Evolutionary conservation across 768 basidiomycete species (phyloP).

Genomic region (Tulasnella sp.): DNA sequence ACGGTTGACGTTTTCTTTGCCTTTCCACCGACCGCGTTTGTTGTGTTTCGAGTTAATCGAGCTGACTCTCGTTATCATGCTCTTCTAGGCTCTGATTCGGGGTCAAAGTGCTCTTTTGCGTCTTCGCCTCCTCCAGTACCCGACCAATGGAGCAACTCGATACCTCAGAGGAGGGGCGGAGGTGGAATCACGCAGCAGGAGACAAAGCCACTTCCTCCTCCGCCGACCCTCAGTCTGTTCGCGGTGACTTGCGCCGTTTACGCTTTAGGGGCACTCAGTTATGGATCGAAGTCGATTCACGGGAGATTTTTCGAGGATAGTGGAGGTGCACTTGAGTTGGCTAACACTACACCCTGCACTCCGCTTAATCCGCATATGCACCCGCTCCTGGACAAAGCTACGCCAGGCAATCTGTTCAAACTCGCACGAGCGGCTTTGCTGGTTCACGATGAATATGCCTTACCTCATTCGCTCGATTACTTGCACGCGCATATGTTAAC

Average conservation of each 20-base stretch:
- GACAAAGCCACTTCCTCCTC: conserved; percentile 7
- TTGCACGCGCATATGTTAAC: conserved; percentile 12
- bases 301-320: neutral
- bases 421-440: neutral
- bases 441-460: neutral
- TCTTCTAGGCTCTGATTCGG: neutral
- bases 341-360: no score
- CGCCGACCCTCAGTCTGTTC: conserved; percentile 52
- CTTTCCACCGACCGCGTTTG: no score
- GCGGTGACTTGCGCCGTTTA: conserved; percentile 56
- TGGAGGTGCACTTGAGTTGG: no score
- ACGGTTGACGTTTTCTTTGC: neutral
- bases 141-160: neutral
- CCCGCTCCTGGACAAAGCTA: neutral
- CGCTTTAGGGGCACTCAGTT: conserved; percentile 52
- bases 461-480: conserved; percentile 24
- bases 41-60: no score
- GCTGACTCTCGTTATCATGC: neutral
- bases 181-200: neutral
- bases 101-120: neutral
- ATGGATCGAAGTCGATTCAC: conserved; percentile 5
- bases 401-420: neutral
- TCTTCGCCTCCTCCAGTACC: neutral
- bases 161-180: neutral
- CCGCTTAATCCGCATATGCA: neutral